A percentile compares a stretch with the other conserved stretches of the same genome.
Evolutionary conservation across 2,329 filamentous ascomycete species (phyloP).

Genomic region (Fusarium sp.): DNA sequence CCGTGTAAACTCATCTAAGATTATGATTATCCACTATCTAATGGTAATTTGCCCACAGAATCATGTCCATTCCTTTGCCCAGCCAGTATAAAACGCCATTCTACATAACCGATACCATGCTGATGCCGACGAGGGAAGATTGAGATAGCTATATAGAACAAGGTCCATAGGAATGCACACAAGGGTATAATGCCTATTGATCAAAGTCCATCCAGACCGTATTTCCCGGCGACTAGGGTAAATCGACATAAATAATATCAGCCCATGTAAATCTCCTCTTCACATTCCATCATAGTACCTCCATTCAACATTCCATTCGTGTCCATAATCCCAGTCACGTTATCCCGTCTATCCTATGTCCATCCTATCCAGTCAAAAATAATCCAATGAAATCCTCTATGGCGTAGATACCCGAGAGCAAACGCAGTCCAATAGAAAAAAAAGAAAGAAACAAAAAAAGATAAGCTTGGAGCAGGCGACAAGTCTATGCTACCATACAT

Average conservation of each 20-base stretch:
- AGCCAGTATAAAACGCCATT: conserved; percentile 3
- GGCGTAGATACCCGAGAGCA: conserved; percentile 17
- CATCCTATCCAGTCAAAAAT: neutral
- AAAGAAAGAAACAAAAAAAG: conserved; percentile 5
- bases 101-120: conserved; percentile 9
- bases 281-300: conserved; percentile 24
- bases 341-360: conserved; percentile 35
- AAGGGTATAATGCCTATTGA: conserved; percentile 46
- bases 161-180: conserved; percentile 38
- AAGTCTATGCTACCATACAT: conserved; percentile 30
- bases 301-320: conserved; percentile 32
- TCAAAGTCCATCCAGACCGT: conserved; percentile 31
- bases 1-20: conserved; percentile 12
- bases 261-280: conserved; percentile 13
- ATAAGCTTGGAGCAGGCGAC: neutral
- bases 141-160: conserved; percentile 11
- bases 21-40: conserved; percentile 31
- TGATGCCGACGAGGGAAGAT: neutral
- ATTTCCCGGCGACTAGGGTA: conserved; percentile 19
- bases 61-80: conserved; percentile 18
- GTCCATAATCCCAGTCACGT: conserved; percentile 13
- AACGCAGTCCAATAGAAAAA: conserved; percentile 7
- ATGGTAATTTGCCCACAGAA: conserved; percentile 18
- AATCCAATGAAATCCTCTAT: conserved; percentile 33
- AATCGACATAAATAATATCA: conserved; percentile 18